Evolutionary conservation across 495 filamentous ascomycete species (phyloP).

Genomic region (Neurospora sp.): DNA sequence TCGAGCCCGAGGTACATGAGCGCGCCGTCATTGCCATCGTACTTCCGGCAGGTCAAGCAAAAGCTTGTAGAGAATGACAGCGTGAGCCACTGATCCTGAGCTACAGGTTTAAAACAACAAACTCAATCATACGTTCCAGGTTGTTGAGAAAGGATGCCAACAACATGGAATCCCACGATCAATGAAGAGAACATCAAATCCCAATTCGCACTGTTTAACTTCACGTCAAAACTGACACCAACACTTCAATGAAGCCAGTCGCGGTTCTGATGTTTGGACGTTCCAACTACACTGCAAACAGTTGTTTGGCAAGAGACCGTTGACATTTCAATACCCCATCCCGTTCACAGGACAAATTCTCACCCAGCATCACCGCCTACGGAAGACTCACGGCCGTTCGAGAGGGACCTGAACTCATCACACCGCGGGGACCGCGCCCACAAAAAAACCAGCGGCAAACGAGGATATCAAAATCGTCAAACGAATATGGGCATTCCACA

Average conservation of each 20-base stretch:
- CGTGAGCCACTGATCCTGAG: background rate
- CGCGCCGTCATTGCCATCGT: background rate
- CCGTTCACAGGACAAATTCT: background rate
- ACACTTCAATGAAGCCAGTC: background rate
- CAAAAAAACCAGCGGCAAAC: background rate
- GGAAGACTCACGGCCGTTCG: background rate
- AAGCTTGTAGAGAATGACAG: background rate
- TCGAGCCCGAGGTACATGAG: background rate
- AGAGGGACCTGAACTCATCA: background rate
- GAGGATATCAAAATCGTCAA: background rate
- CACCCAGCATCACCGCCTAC: background rate
- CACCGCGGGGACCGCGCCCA: background rate
- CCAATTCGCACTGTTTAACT: background rate
- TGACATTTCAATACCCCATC: background rate
- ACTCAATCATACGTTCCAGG: background rate
- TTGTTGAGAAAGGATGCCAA: background rate
- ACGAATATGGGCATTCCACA: constrained; percentile 60
- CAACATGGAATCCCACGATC: background rate
- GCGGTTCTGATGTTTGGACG: background rate
- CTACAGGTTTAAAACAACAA: background rate
- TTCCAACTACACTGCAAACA: background rate
- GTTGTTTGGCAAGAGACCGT: background rate
- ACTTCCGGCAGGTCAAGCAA: background rate
- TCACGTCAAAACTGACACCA: background rate
- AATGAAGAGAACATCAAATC: background rate